Evolutionary conservation across 1,284 basidiomycete species (phyloP).

Genomic region (Coriolopsis trogii): DNA sequence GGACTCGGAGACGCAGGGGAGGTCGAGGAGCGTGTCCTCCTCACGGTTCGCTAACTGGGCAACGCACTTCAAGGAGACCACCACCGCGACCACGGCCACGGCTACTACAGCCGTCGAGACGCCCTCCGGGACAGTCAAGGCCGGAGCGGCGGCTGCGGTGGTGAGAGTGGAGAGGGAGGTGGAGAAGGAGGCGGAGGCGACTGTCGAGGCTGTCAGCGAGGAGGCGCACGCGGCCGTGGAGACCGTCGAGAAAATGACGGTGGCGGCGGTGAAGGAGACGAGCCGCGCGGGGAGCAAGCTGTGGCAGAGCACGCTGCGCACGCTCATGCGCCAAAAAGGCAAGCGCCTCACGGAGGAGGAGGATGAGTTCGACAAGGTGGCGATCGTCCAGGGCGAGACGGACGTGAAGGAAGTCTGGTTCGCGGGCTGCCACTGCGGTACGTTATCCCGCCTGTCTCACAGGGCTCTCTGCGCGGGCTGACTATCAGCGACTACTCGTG

Average conservation of each 20-base stretch:
- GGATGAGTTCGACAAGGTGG: conserved; percentile 20
- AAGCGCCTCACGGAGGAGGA: conserved; percentile 25
- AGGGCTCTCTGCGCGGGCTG: not conserved
- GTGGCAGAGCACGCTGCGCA: conserved; percentile 16
- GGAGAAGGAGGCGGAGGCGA: not conserved
- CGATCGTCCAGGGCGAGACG: conserved; percentile 32
- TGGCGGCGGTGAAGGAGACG: not conserved
- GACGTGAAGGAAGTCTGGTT: conserved; percentile 62
- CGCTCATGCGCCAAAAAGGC: conserved; percentile 15
- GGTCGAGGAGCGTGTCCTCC: conserved; percentile 1
- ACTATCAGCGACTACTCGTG: too few species aligned
- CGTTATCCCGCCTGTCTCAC: not conserved
- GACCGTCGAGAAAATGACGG: not conserved
- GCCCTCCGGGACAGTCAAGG: not conserved
- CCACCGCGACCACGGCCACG: too few species aligned
- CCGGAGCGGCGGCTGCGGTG: not conserved
- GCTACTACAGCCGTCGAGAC: not conserved
- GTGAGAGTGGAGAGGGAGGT: not conserved
- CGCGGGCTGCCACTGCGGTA: conserved; percentile 52
- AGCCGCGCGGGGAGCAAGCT: conserved; percentile 1
- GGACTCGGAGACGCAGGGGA: too few species aligned
- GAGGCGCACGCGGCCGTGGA: not conserved
- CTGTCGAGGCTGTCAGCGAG: not conserved
- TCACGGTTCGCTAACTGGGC: not conserved
- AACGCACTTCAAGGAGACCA: conserved; percentile 1